phyloP scores from a whole-genome alignment of 169 alveolate species.

The Plasmodium malariae region DNA sequence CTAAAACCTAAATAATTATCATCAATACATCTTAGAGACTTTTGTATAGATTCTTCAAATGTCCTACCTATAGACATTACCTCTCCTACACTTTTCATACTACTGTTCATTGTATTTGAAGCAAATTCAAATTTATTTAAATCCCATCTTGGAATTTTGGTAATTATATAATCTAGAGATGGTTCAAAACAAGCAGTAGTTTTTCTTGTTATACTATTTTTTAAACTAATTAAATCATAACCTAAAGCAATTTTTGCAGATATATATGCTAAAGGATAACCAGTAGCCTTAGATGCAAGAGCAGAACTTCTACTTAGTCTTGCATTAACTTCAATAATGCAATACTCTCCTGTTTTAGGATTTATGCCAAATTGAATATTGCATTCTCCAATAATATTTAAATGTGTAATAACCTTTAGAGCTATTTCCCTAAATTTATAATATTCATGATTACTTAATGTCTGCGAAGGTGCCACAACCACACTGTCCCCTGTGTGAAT shows the following conservation, averaged over 20 bases:
- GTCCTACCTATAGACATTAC: slow-evolving; percentile 93
- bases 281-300: slow-evolving; percentile 93
- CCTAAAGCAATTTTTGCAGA: slow-evolving; percentile 93
- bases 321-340: slow-evolving; percentile 93
- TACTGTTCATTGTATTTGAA: slow-evolving; percentile 85
- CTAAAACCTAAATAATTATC: slow-evolving; percentile 82
- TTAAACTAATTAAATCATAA: slow-evolving; percentile 83
- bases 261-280: slow-evolving; percentile 93
- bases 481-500: slow-evolving; percentile 95
- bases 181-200: slow-evolving; percentile 95
- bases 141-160: slow-evolving; percentile 93
- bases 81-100: slow-evolving; percentile 94
- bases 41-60: slow-evolving; percentile 93
- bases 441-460: slow-evolving; percentile 89
- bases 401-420: slow-evolving; percentile 88
- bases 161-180: slow-evolving; percentile 89
- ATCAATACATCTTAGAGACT: slow-evolving; percentile 88
- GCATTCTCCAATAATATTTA: slow-evolving; percentile 93
- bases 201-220: slow-evolving; percentile 88
- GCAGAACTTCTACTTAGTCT: slow-evolving; percentile 92
- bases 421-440: slow-evolving; percentile 89
- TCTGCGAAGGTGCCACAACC: slow-evolving; percentile 94
- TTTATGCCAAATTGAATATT: slow-evolving; percentile 92
- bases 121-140: slow-evolving; percentile 89
- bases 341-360: slow-evolving; percentile 88